These are phyloP conservation scores for Penicillium alfredii DNA, from an alignment of 495 filamentous ascomycete species.

Conservation along the genomic window DNA sequence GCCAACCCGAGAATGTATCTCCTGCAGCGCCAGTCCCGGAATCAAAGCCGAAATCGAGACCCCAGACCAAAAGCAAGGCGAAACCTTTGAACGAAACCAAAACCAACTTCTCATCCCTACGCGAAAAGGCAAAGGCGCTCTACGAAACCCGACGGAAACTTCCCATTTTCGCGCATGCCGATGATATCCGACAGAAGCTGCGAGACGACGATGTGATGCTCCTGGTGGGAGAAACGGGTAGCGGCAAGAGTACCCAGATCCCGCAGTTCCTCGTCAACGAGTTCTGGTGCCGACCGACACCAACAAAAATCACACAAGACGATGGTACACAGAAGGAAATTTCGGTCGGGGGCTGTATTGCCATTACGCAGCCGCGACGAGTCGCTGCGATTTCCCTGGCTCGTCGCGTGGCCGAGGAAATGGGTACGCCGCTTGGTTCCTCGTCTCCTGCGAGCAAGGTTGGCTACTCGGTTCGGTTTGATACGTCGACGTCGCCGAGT, in stretches of 20 bases:
- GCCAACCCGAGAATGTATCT: neutral
- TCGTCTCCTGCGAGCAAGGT: slow-evolving; percentile 65
- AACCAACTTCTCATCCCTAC: slow-evolving; percentile 30
- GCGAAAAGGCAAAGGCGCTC: slow-evolving; percentile 43
- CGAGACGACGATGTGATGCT: slow-evolving; percentile 70
- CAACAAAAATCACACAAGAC: slow-evolving; percentile 38
- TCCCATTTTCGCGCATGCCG: slow-evolving; percentile 72
- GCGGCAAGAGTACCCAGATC: slow-evolving; percentile 94
- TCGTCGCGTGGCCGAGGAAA: slow-evolving; percentile 79
- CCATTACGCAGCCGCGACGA: slow-evolving; percentile 88
- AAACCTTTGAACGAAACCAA: slow-evolving; percentile 18
- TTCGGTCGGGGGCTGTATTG: slow-evolving; percentile 76
- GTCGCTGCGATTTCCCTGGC: slow-evolving; percentile 94
- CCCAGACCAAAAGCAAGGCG: slow-evolving; percentile 8
- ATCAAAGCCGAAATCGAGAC: slow-evolving; percentile 2
- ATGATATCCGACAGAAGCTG: slow-evolving; percentile 61
- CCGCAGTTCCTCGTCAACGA: slow-evolving; percentile 83
- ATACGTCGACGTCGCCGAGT: slow-evolving; percentile 67
- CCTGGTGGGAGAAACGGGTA: slow-evolving; percentile 89
- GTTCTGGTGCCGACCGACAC: slow-evolving; percentile 64
- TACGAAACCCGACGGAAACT: slow-evolving; percentile 55
- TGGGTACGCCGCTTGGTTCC: slow-evolving; percentile 72
- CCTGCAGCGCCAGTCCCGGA: slow-evolving; percentile 4
- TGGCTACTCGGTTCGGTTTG: slow-evolving; percentile 92
- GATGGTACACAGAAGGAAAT: slow-evolving; percentile 43